Conservation (phyloP, 1,284 basidiomycete genomes). For the Ustilago loliicola region DNA sequence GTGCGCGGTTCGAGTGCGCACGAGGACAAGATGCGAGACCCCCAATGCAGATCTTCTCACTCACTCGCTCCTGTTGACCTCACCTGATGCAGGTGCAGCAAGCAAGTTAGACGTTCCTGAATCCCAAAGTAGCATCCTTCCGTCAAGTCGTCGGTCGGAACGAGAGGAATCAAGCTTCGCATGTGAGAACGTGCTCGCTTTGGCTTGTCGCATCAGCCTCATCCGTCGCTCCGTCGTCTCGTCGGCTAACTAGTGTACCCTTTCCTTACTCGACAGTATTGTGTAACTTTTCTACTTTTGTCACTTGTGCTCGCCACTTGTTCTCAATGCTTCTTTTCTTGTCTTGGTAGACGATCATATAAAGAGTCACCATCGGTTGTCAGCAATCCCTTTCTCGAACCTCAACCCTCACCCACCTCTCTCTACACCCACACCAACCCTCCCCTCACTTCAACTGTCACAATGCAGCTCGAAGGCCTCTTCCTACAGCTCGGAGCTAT, state of each 20-base stretch:
- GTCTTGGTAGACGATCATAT: not conserved
- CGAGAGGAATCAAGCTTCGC: not conserved
- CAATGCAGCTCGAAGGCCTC: constrained; percentile 41
- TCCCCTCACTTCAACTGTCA: not conserved
- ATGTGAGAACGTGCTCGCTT: not conserved
- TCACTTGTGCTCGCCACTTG: not conserved
- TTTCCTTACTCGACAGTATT: not conserved
- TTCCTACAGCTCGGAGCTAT: constrained; percentile 42
- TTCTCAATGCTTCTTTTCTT: not conserved
- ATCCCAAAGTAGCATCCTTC: not conserved
- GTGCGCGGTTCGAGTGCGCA: not conserved
- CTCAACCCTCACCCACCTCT: no score
- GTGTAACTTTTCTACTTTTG: not conserved
- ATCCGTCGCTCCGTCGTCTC: not conserved
- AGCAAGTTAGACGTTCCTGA: constrained; percentile 8
- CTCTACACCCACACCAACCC: not conserved
- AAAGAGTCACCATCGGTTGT: not conserved
- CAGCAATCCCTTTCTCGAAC: no score
- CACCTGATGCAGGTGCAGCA: not conserved
- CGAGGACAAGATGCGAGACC: constrained; percentile 2
- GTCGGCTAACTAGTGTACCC: not conserved
- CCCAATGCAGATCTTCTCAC: not conserved
- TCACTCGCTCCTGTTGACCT: no score
- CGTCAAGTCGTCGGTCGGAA: not conserved
- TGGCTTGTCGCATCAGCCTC: not conserved